Evolutionary conservation across 2,329 filamentous ascomycete genomes (phyloP), one percentile per base, ranked within the genome.

Genomic region (Exophiala lecanii-corni): DNA sequence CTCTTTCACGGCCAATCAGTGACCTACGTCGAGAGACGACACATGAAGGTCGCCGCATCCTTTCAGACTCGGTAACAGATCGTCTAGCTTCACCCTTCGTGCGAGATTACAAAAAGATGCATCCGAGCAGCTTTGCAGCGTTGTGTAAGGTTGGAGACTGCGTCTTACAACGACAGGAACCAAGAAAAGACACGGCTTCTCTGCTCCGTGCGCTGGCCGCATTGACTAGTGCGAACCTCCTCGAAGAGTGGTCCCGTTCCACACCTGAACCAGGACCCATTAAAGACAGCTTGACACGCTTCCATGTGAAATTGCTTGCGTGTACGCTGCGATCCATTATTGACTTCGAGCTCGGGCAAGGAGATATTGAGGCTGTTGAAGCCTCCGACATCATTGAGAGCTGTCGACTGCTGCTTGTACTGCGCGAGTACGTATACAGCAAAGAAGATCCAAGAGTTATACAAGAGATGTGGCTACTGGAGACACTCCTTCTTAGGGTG

Each of bases 381-480:
- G 7, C 12, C 13, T 19, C 15, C 10, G 43, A 46, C 9, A 17
- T 23, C 21, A 17, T 46, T 16, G 28, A 41, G 9, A 17, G 26
- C 4, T 26, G 41, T 26, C 37, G 43, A 33, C 36, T 19, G n/a
- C 15, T 46, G n/a, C 25, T 46, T 13, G 32, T 28, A 23, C 38
- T 46, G 9, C 37, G 37, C n/a, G 43, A 41, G 16, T 46, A 41
- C 21, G 38, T 21, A 10, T 9, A 37, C 12, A 30, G 21, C 6
- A 30, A 46, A 36, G 21, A 18, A 12, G 13, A 41, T 31, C 43
- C 43, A 4, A 26, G 30, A 16, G 38, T 41, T 16, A 13, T 46
- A 18, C 37, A 23, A 17, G 43, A 46, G 20, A 41, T 46, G 38
- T 42, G 31, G 38, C 20, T 36, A 16, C 25, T 46, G 37, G 16